These are phyloP conservation scores for Melaleuca quinquenervia DNA, from an alignment of 345 rosid species.

Conservation along the genomic window DNA sequence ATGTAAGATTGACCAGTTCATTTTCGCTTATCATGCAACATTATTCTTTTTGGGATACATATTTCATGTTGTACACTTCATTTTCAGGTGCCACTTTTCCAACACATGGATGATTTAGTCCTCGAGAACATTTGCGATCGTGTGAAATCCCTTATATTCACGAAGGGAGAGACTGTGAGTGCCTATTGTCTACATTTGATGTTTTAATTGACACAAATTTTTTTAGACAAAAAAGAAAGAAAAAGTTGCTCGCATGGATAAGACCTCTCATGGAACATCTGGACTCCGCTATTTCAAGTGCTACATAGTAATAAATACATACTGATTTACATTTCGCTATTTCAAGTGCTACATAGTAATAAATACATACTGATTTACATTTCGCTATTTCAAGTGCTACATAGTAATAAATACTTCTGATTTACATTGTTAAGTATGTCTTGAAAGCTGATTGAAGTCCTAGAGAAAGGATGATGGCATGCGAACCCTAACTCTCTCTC, in stretches of 20 bases:
- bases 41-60: neutral
- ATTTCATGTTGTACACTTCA: neutral
- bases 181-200: neutral
- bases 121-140: conserved; percentile 91
- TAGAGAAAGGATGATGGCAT: neutral
- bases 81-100: conserved; percentile 80
- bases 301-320: too few species aligned
- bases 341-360: too few species aligned
- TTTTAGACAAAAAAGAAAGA: neutral
- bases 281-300: neutral
- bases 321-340: too few species aligned
- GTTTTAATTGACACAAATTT: neutral
- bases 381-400: too few species aligned
- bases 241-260: neutral
- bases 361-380: too few species aligned
- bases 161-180: conserved; percentile 91
- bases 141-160: conserved; percentile 85
- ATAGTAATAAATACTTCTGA: neutral
- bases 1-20: neutral
- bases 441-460: neutral
- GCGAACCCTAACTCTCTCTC: neutral
- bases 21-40: neutral
- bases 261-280: neutral
- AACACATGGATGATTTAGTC: conserved; percentile 93
- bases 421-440: neutral